phyloP scores from a whole-genome alignment of 1,139 yeast species.

The Diutina ranongensis region DNA sequence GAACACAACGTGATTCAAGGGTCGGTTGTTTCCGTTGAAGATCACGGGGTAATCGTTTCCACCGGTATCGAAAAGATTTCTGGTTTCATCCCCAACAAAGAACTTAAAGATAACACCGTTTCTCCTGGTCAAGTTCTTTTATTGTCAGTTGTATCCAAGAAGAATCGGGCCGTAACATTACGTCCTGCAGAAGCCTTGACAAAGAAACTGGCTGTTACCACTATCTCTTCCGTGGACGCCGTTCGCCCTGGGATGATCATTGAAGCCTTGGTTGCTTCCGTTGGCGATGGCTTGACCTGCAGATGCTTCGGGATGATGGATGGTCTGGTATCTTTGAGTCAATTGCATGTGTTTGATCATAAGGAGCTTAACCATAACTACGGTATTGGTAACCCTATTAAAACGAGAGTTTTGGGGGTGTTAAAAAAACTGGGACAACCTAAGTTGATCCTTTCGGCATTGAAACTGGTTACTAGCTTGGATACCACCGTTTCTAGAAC shows the following conservation, averaged over 20 bases:
- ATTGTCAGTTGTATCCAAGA: not conserved
- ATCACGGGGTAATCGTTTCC: constrained; percentile 76
- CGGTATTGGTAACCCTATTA: constrained; percentile 53
- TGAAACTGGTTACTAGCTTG: constrained; percentile 40
- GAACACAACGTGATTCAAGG: constrained; percentile 64
- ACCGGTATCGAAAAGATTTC: constrained; percentile 44
- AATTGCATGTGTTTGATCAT: constrained; percentile 38
- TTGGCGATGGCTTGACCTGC: constrained; percentile 49
- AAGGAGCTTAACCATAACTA: constrained; percentile 48
- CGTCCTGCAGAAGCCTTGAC: constrained; percentile 10
- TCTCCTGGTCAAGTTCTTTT: not conserved
- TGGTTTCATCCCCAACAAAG: constrained; percentile 75
- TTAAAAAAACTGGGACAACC: constrained; percentile 45
- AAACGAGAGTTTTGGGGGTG: constrained; percentile 61
- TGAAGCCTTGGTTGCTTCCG: constrained; percentile 57
- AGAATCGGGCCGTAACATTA: constrained; percentile 12
- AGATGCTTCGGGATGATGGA: constrained; percentile 67
- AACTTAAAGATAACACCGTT: constrained; percentile 21
- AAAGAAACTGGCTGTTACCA: constrained; percentile 21
- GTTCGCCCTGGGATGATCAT: constrained; percentile 78
- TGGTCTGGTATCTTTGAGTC: constrained; percentile 61
- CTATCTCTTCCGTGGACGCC: constrained; percentile 64
- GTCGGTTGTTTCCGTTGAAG: constrained; percentile 71
- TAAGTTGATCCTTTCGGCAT: constrained; percentile 51
- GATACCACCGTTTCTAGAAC: constrained; percentile 13